phyloP scores from a whole-genome alignment of 2,329 filamentous ascomycete genomes.

The Epicoccum sorghinum region DNA sequence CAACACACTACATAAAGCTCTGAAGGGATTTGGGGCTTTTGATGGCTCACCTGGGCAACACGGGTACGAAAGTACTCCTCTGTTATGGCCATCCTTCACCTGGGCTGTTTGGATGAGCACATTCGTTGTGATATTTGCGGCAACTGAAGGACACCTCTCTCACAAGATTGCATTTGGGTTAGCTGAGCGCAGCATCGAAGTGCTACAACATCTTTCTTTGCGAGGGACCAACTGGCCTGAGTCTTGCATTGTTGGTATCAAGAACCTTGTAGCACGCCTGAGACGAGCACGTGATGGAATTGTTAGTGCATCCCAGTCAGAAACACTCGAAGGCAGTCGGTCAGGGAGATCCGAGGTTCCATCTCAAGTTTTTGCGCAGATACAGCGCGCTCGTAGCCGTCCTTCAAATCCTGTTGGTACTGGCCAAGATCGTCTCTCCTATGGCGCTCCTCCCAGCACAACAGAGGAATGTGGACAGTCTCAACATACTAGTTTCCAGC shows the following conservation, averaged over 20 bases:
- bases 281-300: conserved; percentile 6
- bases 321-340: neutral
- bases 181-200: conserved; percentile 24
- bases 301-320: neutral
- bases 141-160: conserved; percentile 27
- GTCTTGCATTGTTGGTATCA: conserved; percentile 30
- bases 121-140: conserved; percentile 31
- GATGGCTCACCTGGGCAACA: conserved; percentile 29
- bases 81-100: conserved; percentile 36
- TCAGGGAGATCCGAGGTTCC: neutral
- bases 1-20: conserved; percentile 30
- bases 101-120: conserved; percentile 37
- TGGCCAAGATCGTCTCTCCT: neutral
- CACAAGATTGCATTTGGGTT: conserved; percentile 25
- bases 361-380: neutral
- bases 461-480: neutral
- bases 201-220: conserved; percentile 29
- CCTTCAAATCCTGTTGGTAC: no score
- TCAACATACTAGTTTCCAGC: neutral
- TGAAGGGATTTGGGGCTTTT: conserved; percentile 30
- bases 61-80: conserved; percentile 28
- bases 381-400: neutral
- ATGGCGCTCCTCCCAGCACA: neutral
- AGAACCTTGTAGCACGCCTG: conserved; percentile 25
- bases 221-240: conserved; percentile 36